Evolutionary conservation across 371 early-diverging fungal species (phyloP).

Genomic region (Mortierella sp.): DNA sequence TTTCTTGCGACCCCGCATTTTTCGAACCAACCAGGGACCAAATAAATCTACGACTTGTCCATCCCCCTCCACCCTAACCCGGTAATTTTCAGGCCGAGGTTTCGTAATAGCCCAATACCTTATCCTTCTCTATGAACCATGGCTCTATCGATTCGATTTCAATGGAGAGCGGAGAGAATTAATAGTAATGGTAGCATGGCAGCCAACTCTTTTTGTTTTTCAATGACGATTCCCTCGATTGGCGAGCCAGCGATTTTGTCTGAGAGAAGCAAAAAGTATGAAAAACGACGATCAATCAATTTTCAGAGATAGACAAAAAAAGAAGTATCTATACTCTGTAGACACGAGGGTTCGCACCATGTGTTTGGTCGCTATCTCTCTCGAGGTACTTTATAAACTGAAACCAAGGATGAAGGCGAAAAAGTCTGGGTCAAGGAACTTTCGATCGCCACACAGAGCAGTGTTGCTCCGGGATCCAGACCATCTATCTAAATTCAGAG

Average conservation of each 20-base stretch:
- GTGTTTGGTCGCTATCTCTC: background rate
- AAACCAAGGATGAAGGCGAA: background rate
- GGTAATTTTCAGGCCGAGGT: background rate
- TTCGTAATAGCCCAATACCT: background rate
- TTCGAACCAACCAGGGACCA: constrained; percentile 29
- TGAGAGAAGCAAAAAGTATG: background rate
- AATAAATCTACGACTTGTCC: constrained; percentile 26
- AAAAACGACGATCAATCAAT: background rate
- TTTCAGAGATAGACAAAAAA: constrained; percentile 1
- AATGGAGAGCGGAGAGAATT: background rate
- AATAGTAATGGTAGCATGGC: background rate
- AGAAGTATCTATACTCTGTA: background rate
- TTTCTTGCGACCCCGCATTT: constrained; percentile 27
- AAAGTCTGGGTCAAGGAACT: background rate
- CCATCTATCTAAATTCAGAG: background rate
- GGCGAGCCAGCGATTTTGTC: background rate
- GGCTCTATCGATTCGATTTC: background rate
- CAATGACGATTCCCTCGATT: background rate
- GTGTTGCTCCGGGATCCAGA: background rate
- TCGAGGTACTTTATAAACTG: background rate
- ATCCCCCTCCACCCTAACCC: background rate
- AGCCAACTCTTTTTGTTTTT: background rate
- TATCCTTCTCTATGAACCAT: background rate
- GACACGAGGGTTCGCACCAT: background rate
- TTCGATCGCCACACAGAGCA: background rate